These are phyloP conservation scores for Coemansia sp. DNA, from an alignment of 192 early-diverging fungal species.

Conservation along the genomic window DNA sequence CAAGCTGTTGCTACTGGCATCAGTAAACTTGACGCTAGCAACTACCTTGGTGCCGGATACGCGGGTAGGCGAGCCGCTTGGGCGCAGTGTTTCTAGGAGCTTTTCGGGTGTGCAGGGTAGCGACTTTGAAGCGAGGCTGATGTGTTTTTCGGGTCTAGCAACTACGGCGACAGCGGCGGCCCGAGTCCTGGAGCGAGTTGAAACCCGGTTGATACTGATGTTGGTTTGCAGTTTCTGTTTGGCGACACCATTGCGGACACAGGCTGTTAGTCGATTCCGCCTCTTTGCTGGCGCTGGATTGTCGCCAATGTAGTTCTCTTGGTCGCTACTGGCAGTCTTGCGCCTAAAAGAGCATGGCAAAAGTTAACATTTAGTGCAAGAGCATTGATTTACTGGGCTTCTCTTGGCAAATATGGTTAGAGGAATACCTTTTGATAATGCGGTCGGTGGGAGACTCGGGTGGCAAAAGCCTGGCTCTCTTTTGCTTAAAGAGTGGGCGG, in stretches of 20 bases:
- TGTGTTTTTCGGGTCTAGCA: not conserved
- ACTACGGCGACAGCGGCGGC: not conserved
- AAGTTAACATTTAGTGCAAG: not conserved
- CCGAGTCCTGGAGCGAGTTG: not conserved
- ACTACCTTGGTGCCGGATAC: conserved; percentile 39
- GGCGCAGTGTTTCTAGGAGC: conserved; percentile 19
- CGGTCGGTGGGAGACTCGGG: conserved; percentile 13
- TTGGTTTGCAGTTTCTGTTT: not conserved
- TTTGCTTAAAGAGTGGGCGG: not conserved
- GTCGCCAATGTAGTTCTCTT: not conserved
- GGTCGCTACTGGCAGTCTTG: not conserved
- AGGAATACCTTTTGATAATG: conserved; percentile 9
- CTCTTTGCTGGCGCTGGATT: not conserved
- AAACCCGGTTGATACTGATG: not conserved
- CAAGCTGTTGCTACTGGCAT: conserved; percentile 4
- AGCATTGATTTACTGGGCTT: not conserved
- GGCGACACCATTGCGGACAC: not conserved
- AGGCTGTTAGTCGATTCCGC: not conserved
- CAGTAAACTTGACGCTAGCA: conserved; percentile 21
- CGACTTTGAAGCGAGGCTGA: not conserved
- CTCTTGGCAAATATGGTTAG: not conserved
- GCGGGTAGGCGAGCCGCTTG: conserved; percentile 39
- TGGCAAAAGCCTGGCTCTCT: not conserved
- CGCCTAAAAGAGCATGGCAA: conserved; percentile 1
- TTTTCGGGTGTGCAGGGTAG: conserved; percentile 20